Evolutionary conservation across 768 basidiomycete species (phyloP), one percentile per base, ranked within the genome.

Genomic region (Suillus cothurnatus): DNA sequence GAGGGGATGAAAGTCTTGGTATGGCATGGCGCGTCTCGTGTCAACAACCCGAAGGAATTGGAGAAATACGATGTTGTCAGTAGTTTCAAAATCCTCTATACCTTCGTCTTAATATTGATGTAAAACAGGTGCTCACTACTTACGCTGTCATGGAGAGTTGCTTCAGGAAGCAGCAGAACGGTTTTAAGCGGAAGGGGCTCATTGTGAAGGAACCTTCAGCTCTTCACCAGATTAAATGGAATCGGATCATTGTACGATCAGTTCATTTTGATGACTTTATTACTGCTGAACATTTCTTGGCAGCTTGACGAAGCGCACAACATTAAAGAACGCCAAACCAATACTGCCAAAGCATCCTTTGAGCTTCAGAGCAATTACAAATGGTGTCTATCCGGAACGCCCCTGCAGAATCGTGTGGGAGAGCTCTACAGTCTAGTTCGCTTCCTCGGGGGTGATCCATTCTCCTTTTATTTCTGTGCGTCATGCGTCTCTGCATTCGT

Each of bases 361-460:
- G 92, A 95, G 63, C 81, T 99, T 14, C 77, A 89, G 68, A 86
- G 90, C 62, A 86, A 85, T 58, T 94, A 86, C 69, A 88, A 87
- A 66, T 99, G 97, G 97, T 99, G 97, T 78, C 81, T 99, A 34
- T 97, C 95, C 38, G 96, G 96, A 6, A 98, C 97, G 7, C 97
- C 97, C 0, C 81, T 99, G 11, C 97, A 99, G 76, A 98, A 98
- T 73, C 90, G 97, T 69, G 97, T 99, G n/a, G 97, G 97, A 68
- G 97, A 99, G 75, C 79, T 99, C 59, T 99, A 99, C 80, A 97
- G 95, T 75, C 85, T 97, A 49, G 87, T 98, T 53, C 83, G 93
- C 67, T 97, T 98, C 80, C 77, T 97, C 61, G 94, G 94, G n/a
- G 93, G 93, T 34, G 93, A 95, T 75, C 94, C 94, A 0, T 95